These are phyloP conservation scores for Tephrocybe sp. DNA, from an alignment of 768 basidiomycete genomes.

Conservation along the genomic window DNA sequence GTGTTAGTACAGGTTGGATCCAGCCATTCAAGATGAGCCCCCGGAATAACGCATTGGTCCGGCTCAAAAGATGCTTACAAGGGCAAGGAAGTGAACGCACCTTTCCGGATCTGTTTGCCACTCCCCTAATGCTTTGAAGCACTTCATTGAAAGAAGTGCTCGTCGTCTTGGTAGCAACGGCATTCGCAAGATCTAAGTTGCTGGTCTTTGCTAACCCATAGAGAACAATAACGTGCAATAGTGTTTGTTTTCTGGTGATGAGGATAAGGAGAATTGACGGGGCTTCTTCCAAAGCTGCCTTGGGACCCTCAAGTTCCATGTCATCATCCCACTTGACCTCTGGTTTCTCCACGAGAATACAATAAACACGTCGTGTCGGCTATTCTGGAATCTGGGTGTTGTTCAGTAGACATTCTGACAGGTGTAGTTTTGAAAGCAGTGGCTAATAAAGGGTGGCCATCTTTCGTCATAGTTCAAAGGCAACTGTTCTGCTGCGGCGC, in stretches of 20 bases:
- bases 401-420: too few relatives aligned
- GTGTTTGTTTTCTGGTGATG: slow-evolving; percentile 97
- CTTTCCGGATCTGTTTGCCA: slow-evolving; percentile 99
- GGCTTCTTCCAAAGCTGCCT: slow-evolving; percentile 97
- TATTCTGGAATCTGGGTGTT: too few relatives aligned
- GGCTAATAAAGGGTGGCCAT: too few relatives aligned
- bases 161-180: slow-evolving; percentile 98
- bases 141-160: slow-evolving; percentile 98
- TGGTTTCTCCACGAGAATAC: slow-evolving; percentile 89
- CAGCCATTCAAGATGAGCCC: too few relatives aligned
- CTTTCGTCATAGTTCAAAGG: too few relatives aligned
- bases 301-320: slow-evolving; percentile 92
- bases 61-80: too few relatives aligned
- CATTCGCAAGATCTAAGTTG: slow-evolving; percentile 95
- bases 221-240: slow-evolving; percentile 93
- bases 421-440: too few relatives aligned
- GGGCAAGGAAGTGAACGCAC: too few relatives aligned
- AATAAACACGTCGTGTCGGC: too few relatives aligned
- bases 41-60: too few relatives aligned
- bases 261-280: slow-evolving; percentile 99
- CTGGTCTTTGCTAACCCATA: slow-evolving; percentile 99
- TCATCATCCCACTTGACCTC: slow-evolving; percentile 99
- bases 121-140: slow-evolving; percentile 93
- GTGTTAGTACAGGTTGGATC: too few relatives aligned
- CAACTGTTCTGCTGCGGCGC: too few relatives aligned